Percentiles rank a stretch among this genome's conserved stretches.
phyloP scores from a whole-genome alignment of 352 stramenopile species.

The Pythium monospermum region DNA sequence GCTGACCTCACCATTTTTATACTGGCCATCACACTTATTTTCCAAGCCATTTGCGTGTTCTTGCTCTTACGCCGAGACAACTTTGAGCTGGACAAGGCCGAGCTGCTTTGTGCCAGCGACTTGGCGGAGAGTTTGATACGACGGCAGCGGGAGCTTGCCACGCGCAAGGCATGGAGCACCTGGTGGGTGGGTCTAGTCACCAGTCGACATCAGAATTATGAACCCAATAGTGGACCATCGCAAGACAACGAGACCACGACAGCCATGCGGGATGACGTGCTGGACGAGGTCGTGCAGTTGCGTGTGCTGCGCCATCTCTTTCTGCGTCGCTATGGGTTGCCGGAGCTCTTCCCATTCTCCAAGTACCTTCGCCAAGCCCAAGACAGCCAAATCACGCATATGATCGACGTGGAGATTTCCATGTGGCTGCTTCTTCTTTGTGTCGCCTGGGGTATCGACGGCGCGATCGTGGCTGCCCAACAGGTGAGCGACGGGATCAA shows the following conservation, averaged over 20 bases:
- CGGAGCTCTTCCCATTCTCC: slow-evolving; percentile 40
- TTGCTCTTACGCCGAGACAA: slow-evolving; percentile 16
- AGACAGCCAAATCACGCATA: slow-evolving; percentile 68
- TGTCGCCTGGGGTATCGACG: slow-evolving; percentile 39
- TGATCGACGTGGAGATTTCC: slow-evolving; percentile 65
- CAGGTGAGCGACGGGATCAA: too few relatives aligned
- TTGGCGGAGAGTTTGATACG: neutral
- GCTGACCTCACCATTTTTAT: slow-evolving; percentile 37
- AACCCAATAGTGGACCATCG: neutral
- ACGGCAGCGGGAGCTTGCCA: neutral
- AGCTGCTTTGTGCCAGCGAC: slow-evolving; percentile 13
- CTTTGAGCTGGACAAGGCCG: slow-evolving; percentile 7
- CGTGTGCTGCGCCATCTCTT: slow-evolving; percentile 21
- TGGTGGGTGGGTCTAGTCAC: neutral
- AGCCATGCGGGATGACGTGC: slow-evolving; percentile 18
- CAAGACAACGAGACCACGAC: slow-evolving; percentile 25
- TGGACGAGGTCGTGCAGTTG: slow-evolving; percentile 23
- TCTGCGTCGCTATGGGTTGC: slow-evolving; percentile 16
- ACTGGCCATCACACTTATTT: slow-evolving; percentile 24
- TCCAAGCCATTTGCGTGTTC: slow-evolving; percentile 28
- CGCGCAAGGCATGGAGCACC: neutral
- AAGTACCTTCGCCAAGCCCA: slow-evolving; percentile 70
- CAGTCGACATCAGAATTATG: too few relatives aligned
- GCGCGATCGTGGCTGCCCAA: slow-evolving; percentile 13
- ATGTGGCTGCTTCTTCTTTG: slow-evolving; percentile 49